Base-by-base conservation (phyloP, 179 eudicot genomes). In the Drosera spatulata region DNA sequence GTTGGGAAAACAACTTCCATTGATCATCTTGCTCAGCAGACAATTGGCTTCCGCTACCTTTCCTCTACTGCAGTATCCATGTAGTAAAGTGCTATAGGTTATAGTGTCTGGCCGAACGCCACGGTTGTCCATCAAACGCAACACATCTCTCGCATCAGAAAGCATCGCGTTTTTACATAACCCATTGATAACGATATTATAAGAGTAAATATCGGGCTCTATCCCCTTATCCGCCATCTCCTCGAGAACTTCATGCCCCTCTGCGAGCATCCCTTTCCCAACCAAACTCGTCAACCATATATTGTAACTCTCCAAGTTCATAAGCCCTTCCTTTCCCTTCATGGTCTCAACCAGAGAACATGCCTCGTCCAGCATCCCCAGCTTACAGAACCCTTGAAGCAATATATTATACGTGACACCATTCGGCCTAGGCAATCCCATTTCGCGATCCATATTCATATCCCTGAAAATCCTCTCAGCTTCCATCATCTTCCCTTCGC, bases 401-500 rank as follows among this genome's bases (percentile, higher is more conserved):
- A 91, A 84, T 61, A 88, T 65, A 69, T 88, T 86, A 61, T 60
- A 80, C 1, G 96, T 88, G 48, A 84, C 66, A 3, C 58, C 60
- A 73, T 84, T 79, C 6, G 95, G 95, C 67, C 58, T 73, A 58
- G 96, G 98, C 73, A 91, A 64, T 11, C 82, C 88, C 58, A 85
- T 70, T 48, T 75, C 82, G 60, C 76, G 74, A 72, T 80, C 86
- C 15, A 75, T 73, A 81, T 88, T 96, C 98, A 91, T 91, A 68
- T 91, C 98, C 76, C 95, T 75, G 58, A 88, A 91, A 66, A 91
- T 86, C 41, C 87, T 77, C 46, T 87, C 84, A 39, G 96, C 98
- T 72, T 91, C 98, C 33, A 84, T 68, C 71, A 86, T 66, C 74
- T 86, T 91, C 66, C 98, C 93, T 6, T 76, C 66, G 9, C 60